Evolutionary conservation across 306 rosid genomes (phyloP), one percentile per base, ranked within the genome.

Genomic region (Cicer pinnatifidum): DNA sequence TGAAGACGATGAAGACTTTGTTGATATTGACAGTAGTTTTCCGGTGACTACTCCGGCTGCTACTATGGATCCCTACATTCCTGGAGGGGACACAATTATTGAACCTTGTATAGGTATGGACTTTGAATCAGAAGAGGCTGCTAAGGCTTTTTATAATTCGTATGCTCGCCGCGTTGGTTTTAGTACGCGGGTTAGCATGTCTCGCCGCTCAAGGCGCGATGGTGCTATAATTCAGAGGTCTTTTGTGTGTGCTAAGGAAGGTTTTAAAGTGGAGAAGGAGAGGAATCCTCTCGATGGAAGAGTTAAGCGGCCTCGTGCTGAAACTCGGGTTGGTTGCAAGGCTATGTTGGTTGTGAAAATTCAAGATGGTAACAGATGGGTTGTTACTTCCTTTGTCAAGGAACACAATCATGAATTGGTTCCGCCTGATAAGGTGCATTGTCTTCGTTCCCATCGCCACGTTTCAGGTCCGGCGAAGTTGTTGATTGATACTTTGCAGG

Each of bases 141-240:
- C 86, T 33, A 86, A 86, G 86, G 83, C 88, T 39, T 79, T 79
- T 37, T 79, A 79, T 75, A 86, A 84, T 72, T 86, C 90, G 41
- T 82, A 86, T 76, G 88, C 88, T 65, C 83, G 88, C 10, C 81
- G 90, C 23, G 45, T 79, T 64, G 88, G 86, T 62, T 86, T 86
- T 60, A 84, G 84, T 59, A 84, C 86, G 2, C 75, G 86, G 23
- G 88, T 84, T 67, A 86, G 88, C 76, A 84, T 84, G 86, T 84
- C 90, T 15, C 81, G 85, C 1, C 82, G 84, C 75, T 86, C 84
- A 59, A 81, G 83, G 68, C 86, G 83, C 0, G 90, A 86, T 16
- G 88, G 88, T 47, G 85, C 86, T 60, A 86, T 86, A 80, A 86
- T 86, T 72, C 88, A 84, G 77, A 84, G 90, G 78, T 81, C 88